Percentiles rank a stretch among this genome's conserved stretches.
phyloP scores from a whole-genome alignment of 495 filamentous ascomycete genomes.

The Hyaloscypha hepaticicola region DNA sequence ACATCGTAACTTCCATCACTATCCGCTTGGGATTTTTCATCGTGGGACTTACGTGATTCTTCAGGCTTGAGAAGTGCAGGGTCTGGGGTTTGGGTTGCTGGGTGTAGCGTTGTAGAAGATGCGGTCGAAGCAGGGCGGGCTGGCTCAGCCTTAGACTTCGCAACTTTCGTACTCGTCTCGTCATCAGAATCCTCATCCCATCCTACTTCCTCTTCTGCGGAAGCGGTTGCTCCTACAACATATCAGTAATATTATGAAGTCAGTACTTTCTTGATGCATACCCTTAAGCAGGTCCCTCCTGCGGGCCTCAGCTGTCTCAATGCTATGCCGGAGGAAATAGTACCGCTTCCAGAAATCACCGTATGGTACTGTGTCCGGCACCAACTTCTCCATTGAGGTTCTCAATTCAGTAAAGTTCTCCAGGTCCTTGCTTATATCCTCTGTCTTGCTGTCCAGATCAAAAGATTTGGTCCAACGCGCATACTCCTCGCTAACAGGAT shows the following conservation, averaged over 20 bases:
- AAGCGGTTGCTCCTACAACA: constrained; percentile 52
- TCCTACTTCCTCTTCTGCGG: constrained; percentile 71
- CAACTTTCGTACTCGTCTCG: constrained; percentile 39
- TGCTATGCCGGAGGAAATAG: constrained; percentile 89
- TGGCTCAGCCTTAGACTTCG: constrained; percentile 31
- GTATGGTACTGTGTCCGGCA: constrained; percentile 87
- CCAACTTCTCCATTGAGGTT: constrained; percentile 90
- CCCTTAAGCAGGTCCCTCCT: constrained; percentile 90
- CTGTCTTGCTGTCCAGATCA: constrained; percentile 80
- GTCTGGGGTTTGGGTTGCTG: constrained; percentile 36
- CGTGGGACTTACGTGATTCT: constrained; percentile 77
- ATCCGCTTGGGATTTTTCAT: constrained; percentile 79
- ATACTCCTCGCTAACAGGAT: constrained; percentile 74
- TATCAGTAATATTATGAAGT: constrained; percentile 23
- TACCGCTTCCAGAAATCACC: constrained; percentile 91
- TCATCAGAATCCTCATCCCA: constrained; percentile 83
- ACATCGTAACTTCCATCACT: constrained; percentile 94
- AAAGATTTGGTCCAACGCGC: constrained; percentile 73
- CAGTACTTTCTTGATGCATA: constrained; percentile 40
- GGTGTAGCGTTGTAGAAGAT: constrained; percentile 55
- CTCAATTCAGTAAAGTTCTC: constrained; percentile 87
- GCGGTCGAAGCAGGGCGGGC: constrained; percentile 43
- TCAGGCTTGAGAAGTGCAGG: constrained; percentile 49
- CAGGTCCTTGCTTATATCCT: constrained; percentile 77
- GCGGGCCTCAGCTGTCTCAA: constrained; percentile 93